Base-by-base conservation (phyloP, 169 alveolate genomes). In the Sarcocystis neurona region DNA sequence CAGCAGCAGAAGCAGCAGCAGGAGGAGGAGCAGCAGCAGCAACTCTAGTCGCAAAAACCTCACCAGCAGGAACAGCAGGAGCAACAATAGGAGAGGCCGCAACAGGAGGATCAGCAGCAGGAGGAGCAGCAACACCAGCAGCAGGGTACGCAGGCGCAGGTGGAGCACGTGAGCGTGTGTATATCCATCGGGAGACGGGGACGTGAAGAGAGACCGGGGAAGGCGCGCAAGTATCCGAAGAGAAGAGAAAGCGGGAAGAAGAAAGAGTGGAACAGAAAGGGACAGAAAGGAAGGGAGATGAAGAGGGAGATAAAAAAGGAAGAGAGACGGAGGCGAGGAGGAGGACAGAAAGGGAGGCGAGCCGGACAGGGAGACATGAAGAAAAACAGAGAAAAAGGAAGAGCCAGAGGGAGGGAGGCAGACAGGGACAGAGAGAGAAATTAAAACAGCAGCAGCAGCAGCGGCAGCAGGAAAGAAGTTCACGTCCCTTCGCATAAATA, bases 401-500 rank as follows among this genome's bases (percentile, higher is more conserved):
- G 70, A 18, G 60, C 8, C 60, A 50, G 60, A 18, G 60, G 60
- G 60, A 18, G 60, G 18, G 18, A 50, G 60, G 18, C 32, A 70
- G 8, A 70, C 8, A 70, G 27, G 27, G 79, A 18, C 41, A 18
- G 18, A 70, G 46, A 10, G 15, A 10, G 41, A 18, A 8, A 70
- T 10, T 8, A 37, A 18, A 8, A 18, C 46, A 18, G 18, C 27
- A 18, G 27, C 27, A 37, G 27, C 48, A 74, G 5, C 12, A 74
- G 27, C 56, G 50, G 47, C 47, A 2, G 56, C 30, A n/a, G 37
- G 75, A 27, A 0, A 43, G 39, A 0, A 37, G 27, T 23, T 12
- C 30, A 10, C 43, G 43, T 85, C 48, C 88, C 87, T 50, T 89
- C 82, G 6, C 66, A 12, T 23, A 23, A 53, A 53, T 18, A 63